A percentile compares a stretch with the other conserved stretches of the same genome.
Evolutionary conservation across 179 eudicot genomes (phyloP).

Genomic region (Dionaea muscipula): DNA sequence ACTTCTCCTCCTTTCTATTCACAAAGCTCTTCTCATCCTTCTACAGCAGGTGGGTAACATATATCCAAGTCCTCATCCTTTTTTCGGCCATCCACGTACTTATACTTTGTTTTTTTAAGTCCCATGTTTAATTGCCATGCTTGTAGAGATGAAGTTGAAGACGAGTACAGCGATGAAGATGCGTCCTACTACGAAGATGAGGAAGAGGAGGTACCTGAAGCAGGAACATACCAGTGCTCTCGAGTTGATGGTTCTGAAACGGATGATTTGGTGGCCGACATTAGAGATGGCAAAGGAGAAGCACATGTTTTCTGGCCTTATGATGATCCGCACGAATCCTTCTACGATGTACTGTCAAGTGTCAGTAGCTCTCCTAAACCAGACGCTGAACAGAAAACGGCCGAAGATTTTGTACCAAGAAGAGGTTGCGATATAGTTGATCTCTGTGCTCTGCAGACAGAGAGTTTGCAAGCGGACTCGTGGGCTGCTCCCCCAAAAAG

Average conservation of each 20-base stretch:
- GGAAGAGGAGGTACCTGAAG: constrained; percentile 16
- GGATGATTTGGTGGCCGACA: constrained; percentile 40
- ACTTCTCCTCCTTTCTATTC: constrained; percentile 44
- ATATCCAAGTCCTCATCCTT: no score
- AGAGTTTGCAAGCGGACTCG: no score
- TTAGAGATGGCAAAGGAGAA: constrained; percentile 27
- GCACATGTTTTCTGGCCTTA: constrained; percentile 16
- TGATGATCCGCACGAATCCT: not conserved
- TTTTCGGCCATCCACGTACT: no score
- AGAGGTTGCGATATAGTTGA: constrained; percentile 9
- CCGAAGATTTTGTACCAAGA: constrained; percentile 19
- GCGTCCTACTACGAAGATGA: constrained; percentile 15
- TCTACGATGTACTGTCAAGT: not conserved
- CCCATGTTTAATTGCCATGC: no score
- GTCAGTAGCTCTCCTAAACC: not conserved
- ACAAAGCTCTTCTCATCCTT: constrained; percentile 42
- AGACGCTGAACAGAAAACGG: constrained; percentile 4
- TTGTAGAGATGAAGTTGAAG: no score
- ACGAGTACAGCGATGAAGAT: constrained; percentile 32
- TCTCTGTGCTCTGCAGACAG: constrained; percentile 5
- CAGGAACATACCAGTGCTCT: constrained; percentile 12
- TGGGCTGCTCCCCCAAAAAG: constrained; percentile 1
- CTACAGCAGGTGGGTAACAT: constrained; percentile 27
- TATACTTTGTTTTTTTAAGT: no score
- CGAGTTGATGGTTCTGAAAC: constrained; percentile 11